Conservation (phyloP, 495 filamentous ascomycete genomes). For the Aspergillus mulundensis region DNA sequence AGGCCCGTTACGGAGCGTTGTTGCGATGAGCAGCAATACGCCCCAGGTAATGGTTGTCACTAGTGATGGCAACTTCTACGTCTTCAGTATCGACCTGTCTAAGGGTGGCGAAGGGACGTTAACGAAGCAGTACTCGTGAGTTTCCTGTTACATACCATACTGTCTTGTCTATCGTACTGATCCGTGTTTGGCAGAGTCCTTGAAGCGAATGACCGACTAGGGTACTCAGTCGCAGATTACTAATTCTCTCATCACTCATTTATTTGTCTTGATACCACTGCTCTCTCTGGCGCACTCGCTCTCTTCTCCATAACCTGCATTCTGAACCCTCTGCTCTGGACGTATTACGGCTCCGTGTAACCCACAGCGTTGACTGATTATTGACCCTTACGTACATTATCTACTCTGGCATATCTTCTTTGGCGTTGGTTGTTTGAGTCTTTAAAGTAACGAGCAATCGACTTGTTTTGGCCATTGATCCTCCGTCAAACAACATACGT, state of each 20-base stretch:
- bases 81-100: slow-evolving; percentile 92
- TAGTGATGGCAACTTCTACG: slow-evolving; percentile 89
- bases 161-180: not conserved
- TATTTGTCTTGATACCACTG: not conserved
- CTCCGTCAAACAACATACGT: not conserved
- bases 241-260: slow-evolving; percentile 19
- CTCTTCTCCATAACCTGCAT: not conserved
- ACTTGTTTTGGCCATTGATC: not conserved
- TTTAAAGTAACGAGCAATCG: not conserved
- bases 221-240: slow-evolving; percentile 45
- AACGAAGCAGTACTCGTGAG: slow-evolving; percentile 85
- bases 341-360: not conserved
- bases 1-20: slow-evolving; percentile 70
- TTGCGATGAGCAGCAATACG: slow-evolving; percentile 88
- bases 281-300: not conserved
- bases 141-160: slow-evolving; percentile 9
- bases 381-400: not conserved
- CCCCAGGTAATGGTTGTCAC: slow-evolving; percentile 98
- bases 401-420: slow-evolving; percentile 7
- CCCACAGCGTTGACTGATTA: not conserved
- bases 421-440: slow-evolving; percentile 1
- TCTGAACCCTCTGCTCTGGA: not conserved
- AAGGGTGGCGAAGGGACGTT: slow-evolving; percentile 91
- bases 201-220: slow-evolving; percentile 51
- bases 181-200: slow-evolving; percentile 37